Base-by-base conservation (phyloP, 2,329 filamentous ascomycete genomes). In the Nigrospora sphaerica region DNA sequence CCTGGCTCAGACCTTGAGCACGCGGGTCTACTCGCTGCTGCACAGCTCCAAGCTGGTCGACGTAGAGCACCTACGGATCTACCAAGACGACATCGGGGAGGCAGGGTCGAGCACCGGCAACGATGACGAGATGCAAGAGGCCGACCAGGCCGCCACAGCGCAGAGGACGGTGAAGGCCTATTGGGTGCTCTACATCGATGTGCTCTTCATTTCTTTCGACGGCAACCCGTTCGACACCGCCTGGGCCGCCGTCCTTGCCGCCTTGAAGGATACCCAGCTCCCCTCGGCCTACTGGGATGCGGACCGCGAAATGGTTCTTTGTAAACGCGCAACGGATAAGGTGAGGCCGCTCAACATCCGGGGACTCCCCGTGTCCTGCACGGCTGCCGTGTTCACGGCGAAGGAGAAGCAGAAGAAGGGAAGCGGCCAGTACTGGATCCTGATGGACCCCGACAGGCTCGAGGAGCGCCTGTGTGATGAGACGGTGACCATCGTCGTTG, bases 161-260 rank as follows among this genome's bases (percentile, higher is more conserved):
- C 50, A 62, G 45, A 64, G 63, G 33, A 62, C 67, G 48, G 66
- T 92, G 12, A 92, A 87, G 62, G 93, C 86, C 0, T 97, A 95
- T 65, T 98, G 92, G 93, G 84, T 88, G 11, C 80, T 98, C 17
- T 96, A 95, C 66, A 87, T 98, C 54, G 92, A 97, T 61, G 75
- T 96, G n/a, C 79, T 96, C 60, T 93, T 95, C 68, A 85, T 98
- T 54, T 95, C 88, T 0, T 81, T 95, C 42, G 91, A 95, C 53
- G 92, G 92, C 6, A 95, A 93, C 58, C 81, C 89, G 2, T 91
- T 97, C 54, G 92, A 98, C 60, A 87, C 88, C 1, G 88, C 89
- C 0, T 97, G 92, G 91, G 78, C 85, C 1, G 83, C 89, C 12
- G 76, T 95, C 0, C 65, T 95, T 18, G 88, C 91, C 10, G 92